Percentiles rank a stretch among this genome's conserved stretches.
Conservation (phyloP, 192 early-diverging fungal species). For the Entrophospora sp. region DNA sequence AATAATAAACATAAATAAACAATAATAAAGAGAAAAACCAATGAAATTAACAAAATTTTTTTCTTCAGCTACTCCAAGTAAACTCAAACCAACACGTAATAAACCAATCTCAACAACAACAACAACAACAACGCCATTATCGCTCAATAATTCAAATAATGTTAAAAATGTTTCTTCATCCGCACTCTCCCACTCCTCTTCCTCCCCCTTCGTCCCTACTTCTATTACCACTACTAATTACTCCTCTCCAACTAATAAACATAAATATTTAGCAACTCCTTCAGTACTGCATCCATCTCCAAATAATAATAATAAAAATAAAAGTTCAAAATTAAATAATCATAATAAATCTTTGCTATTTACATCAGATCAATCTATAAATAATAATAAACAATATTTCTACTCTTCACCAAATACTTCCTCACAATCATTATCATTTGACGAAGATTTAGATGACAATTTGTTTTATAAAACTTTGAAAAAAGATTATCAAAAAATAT, state of each 20-base stretch:
- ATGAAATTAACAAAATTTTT: slow-evolving; percentile 1
- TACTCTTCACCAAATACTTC: too few species aligned
- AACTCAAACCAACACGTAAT: neutral
- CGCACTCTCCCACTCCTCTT: neutral
- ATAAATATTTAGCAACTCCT: neutral
- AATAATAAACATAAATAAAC: too few species aligned
- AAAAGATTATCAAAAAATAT: slow-evolving; percentile 7
- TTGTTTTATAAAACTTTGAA: neutral
- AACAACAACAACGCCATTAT: neutral
- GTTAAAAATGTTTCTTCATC: neutral
- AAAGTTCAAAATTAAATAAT: too few species aligned
- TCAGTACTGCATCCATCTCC: neutral
- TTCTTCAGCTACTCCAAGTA: neutral
- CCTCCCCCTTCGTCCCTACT: neutral
- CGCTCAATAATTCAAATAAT: neutral
- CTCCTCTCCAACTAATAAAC: neutral
- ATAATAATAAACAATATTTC: neutral
- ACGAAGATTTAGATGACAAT: neutral
- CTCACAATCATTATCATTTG: neutral
- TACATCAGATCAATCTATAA: too few species aligned
- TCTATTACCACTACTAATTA: neutral
- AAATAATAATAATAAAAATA: neutral
- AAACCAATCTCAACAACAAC: neutral
- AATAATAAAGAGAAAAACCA: too few species aligned
- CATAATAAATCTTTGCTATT: too few species aligned